Evolutionary conservation across 1,284 basidiomycete species (phyloP).

Genomic region (Schizophyllum commune): DNA sequence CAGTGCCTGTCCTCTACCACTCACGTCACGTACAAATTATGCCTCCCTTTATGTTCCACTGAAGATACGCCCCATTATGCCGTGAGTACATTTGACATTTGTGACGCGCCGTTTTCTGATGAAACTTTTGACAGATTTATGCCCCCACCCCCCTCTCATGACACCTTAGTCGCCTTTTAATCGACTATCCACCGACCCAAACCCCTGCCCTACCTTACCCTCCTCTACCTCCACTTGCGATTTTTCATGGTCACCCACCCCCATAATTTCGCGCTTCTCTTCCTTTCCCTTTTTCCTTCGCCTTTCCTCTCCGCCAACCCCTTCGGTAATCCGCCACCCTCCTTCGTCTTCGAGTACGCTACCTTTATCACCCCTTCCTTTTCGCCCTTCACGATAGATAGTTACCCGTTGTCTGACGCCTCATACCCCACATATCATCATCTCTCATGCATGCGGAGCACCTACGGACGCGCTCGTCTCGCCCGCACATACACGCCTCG

Average conservation of each 20-base stretch:
- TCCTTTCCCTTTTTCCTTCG: slow-evolving; percentile 1
- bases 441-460: neutral
- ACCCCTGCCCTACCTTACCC: neutral
- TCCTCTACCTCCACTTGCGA: neutral
- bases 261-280: no score
- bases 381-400: neutral
- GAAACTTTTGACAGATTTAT: neutral
- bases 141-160: neutral
- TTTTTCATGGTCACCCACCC: neutral
- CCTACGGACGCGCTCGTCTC: neutral
- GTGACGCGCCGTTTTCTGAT: neutral
- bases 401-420: neutral
- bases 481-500: no score
- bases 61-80: neutral
- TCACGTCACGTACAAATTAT: neutral
- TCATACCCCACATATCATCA: neutral
- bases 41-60: neutral
- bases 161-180: neutral
- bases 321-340: slow-evolving; percentile 2
- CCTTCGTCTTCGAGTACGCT: neutral
- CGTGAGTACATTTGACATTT: neutral
- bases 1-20: neutral
- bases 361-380: neutral
- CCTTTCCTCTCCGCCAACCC: neutral
- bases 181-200: neutral